A percentile compares a stretch with the other conserved stretches of the same genome.
Conservation (phyloP, 2,329 filamentous ascomycete genomes). For the Microdochium paspali region DNA sequence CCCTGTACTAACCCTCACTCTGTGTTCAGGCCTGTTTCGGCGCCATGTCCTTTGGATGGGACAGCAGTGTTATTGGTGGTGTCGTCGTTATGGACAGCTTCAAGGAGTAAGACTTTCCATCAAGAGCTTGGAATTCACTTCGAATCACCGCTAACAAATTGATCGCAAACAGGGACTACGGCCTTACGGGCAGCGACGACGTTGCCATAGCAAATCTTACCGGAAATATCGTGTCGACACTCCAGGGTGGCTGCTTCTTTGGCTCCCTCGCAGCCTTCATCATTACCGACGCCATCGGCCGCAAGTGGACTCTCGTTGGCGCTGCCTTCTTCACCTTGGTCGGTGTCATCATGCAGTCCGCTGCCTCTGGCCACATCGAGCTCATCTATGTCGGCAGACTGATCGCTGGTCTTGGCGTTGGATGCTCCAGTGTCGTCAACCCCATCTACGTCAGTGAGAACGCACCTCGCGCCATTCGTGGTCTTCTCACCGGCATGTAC, state of each 20-base stretch:
- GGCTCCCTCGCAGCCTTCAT: conserved; percentile 35
- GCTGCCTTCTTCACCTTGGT: conserved; percentile 44
- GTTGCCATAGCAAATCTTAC: conserved; percentile 43
- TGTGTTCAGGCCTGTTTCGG: conserved; percentile 32
- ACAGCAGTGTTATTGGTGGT: conserved; percentile 58
- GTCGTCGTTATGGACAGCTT: conserved; percentile 52
- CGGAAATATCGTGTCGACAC: conserved; percentile 56
- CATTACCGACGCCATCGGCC: conserved; percentile 42
- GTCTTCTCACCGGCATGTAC: conserved; percentile 32
- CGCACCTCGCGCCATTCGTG: conserved; percentile 31
- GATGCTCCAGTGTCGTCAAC: conserved; percentile 30
- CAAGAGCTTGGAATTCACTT: too few relatives aligned
- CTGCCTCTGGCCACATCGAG: conserved; percentile 44
- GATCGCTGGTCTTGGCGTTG: conserved; percentile 35
- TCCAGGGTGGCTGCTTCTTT: conserved; percentile 30
- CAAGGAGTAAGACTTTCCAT: conserved; percentile 28
- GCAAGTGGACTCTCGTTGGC: conserved; percentile 41
- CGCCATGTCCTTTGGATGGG: conserved; percentile 49
- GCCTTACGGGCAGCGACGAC: conserved; percentile 28
- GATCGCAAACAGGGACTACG: conserved; percentile 46
- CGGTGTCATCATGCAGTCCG: conserved; percentile 53
- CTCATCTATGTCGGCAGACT: conserved; percentile 55
- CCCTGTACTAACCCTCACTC: not conserved
- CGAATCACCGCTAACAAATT: too few relatives aligned
- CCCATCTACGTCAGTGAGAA: conserved; percentile 36